Conservation (phyloP, 164 flowering plant genomes). For the Buxus sempervirens region DNA sequence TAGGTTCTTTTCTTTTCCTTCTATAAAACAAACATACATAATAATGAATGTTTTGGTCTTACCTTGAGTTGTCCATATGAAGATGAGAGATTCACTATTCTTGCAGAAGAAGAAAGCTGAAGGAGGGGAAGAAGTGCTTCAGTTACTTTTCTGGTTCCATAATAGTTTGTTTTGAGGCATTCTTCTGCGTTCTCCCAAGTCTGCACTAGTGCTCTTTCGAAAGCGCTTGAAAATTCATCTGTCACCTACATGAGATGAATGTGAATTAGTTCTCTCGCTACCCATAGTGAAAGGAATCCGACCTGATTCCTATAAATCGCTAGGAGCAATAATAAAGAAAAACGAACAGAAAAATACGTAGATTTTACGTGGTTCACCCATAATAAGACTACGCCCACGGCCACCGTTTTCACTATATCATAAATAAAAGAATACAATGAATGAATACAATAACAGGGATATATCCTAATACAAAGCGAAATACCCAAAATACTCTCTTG, state of each 20-base stretch:
- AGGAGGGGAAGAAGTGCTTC: slow-evolving; percentile 34
- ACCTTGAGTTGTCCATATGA: slow-evolving; percentile 17
- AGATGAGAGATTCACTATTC: slow-evolving; percentile 17
- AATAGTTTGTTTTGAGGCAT: slow-evolving; percentile 37
- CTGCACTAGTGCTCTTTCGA: slow-evolving; percentile 4
- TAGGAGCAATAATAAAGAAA: no score
- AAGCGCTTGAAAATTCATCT: slow-evolving; percentile 7
- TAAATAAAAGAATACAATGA: no score
- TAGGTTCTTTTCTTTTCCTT: no score
- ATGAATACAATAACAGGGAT: no score
- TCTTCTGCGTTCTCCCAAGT: slow-evolving; percentile 24
- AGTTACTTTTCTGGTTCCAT: slow-evolving; percentile 26
- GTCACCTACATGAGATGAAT: background rate
- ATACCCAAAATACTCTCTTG: no score
- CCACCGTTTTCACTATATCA: no score
- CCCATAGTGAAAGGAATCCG: no score
- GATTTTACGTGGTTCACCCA: background rate
- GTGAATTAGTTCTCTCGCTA: background rate
- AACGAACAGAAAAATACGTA: no score
- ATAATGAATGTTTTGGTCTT: background rate
- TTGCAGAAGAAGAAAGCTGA: slow-evolving; percentile 19
- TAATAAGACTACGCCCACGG: background rate
- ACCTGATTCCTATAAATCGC: no score
- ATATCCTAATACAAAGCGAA: no score
- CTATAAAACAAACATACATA: no score